A percentile compares a stretch with the other conserved stretches of the same genome.
These are phyloP conservation scores for Venturia oleaginea DNA, from an alignment of 2,329 filamentous ascomycete species.

Conservation along the genomic window DNA sequence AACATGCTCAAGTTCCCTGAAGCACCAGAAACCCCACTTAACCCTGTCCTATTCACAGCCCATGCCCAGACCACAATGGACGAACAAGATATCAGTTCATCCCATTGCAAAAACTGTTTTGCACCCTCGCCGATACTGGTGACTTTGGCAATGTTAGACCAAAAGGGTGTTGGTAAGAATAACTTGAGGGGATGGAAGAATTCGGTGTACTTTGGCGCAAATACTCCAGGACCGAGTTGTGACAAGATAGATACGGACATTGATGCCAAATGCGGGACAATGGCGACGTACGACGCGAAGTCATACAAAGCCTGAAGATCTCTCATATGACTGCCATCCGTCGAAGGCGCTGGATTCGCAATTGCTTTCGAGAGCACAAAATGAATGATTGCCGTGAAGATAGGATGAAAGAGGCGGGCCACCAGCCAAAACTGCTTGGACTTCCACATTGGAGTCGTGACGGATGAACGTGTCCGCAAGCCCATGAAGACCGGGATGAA, in stretches of 20 bases:
- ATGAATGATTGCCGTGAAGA: background rate
- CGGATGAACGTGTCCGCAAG: background rate
- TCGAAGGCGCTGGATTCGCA: background rate
- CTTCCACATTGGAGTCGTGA: background rate
- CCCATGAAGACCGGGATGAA: background rate
- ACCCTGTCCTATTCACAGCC: background rate
- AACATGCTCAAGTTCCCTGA: background rate
- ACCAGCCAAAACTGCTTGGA: constrained; percentile 3
- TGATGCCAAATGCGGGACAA: background rate
- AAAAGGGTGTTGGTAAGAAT: background rate
- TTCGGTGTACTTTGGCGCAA: background rate
- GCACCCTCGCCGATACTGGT: background rate
- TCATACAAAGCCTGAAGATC: background rate
- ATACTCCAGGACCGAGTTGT: background rate
- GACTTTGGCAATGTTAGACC: background rate
- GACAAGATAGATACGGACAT: background rate
- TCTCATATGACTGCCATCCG: background rate
- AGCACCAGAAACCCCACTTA: background rate
- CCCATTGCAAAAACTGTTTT: background rate
- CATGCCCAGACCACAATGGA: background rate
- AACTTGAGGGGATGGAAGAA: background rate
- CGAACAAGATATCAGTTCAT: background rate
- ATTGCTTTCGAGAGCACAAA: background rate
- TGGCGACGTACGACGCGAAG: background rate
- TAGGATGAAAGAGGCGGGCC: background rate